Evolutionary conservation across 495 filamentous ascomycete species (phyloP).

Genomic region (Aspergillus sclerotiicarbonarius): DNA sequence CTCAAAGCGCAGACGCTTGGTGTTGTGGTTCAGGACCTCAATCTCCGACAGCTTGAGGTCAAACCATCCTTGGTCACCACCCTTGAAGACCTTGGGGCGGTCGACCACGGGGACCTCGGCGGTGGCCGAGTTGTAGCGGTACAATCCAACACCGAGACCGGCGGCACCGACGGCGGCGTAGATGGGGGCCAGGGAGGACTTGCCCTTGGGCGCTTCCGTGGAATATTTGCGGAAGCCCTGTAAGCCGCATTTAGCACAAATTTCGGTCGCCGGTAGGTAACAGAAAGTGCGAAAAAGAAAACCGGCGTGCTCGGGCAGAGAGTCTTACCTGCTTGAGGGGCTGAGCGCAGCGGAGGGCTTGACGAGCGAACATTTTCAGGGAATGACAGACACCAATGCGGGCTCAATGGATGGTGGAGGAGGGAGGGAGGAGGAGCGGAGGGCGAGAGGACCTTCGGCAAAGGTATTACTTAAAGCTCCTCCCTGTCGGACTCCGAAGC

Average conservation of each 20-base stretch:
- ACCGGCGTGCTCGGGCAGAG: background rate
- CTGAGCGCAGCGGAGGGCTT: constrained; percentile 47
- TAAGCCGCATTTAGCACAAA: constrained; percentile 4
- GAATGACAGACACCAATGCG: constrained; percentile 13
- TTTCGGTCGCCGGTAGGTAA: background rate
- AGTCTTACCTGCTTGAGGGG: constrained; percentile 45
- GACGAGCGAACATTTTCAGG: constrained; percentile 49
- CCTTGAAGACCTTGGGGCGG: constrained; percentile 62
- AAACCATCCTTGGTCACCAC: constrained; percentile 84
- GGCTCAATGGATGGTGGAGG: constrained; percentile 15
- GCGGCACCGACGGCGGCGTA: constrained; percentile 41
- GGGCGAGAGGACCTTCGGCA: constrained; percentile 22
- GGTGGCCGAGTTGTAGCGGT: constrained; percentile 38
- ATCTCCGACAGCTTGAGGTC: constrained; percentile 75
- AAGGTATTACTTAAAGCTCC: constrained; percentile 16
- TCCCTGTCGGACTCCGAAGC: constrained; percentile 9
- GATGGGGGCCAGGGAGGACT: constrained; percentile 40
- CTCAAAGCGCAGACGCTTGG: constrained; percentile 80
- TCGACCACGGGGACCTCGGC: constrained; percentile 35
- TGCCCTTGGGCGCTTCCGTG: constrained; percentile 42
- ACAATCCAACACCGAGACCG: constrained; percentile 43
- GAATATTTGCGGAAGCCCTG: constrained; percentile 55
- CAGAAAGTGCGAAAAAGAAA: background rate
- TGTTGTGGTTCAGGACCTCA: constrained; percentile 80
- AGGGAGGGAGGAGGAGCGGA: constrained; percentile 14